Conservation (phyloP, 192 early-diverging fungal genomes). For the Dimargaris xerosporica region DNA sequence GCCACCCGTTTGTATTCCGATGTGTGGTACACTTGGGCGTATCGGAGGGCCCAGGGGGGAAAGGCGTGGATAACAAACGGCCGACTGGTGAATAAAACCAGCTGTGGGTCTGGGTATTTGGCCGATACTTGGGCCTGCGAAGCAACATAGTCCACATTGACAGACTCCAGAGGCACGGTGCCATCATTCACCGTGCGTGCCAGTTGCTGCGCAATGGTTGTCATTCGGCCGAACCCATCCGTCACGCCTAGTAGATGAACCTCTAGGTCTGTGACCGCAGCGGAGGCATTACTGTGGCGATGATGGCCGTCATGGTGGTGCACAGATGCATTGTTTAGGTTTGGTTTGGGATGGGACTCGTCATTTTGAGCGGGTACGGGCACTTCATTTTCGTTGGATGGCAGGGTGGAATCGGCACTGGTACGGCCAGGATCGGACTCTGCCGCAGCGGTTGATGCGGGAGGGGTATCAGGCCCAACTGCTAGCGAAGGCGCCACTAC, state of each 20-base stretch:
- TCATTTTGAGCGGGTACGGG: neutral
- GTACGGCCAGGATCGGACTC: no score
- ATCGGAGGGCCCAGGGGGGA: slow-evolving; percentile 7
- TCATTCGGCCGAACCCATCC: slow-evolving; percentile 5
- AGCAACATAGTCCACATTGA: neutral
- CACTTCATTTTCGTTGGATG: neutral
- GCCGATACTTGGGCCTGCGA: neutral
- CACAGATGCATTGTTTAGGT: neutral
- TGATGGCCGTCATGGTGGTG: neutral
- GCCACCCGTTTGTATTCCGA: neutral
- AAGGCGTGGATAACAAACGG: slow-evolving; percentile 3
- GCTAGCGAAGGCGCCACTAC: no score
- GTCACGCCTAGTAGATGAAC: neutral
- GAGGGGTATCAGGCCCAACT: no score
- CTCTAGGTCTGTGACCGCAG: neutral
- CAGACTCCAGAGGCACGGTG: neutral
- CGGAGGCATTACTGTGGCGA: neutral
- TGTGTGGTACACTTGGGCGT: slow-evolving; percentile 7
- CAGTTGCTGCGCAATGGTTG: neutral
- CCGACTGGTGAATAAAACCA: neutral
- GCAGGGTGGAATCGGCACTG: neutral
- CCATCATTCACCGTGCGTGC: neutral
- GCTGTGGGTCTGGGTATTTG: neutral
- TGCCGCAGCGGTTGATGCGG: no score
- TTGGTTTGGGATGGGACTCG: neutral